Evolutionary conservation across 2,329 filamentous ascomycete species (phyloP).

Genomic region (Zymoseptoria brevis): DNA sequence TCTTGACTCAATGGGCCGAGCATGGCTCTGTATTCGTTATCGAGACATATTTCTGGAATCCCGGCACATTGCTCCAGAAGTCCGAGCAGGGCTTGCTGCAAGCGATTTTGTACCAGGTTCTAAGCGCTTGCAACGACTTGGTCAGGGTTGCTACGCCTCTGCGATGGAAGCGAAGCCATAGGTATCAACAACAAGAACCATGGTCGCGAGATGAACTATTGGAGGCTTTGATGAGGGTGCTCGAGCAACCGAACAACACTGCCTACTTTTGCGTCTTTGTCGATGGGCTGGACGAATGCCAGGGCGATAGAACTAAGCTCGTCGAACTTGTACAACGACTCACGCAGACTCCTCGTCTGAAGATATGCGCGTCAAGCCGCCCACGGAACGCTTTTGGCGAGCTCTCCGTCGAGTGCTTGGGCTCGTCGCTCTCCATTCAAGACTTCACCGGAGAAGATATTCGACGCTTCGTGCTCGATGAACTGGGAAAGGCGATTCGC

Average conservation of each 20-base stretch:
- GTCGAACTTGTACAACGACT: neutral
- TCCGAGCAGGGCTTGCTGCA: conserved; percentile 10
- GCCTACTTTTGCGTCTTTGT: conserved; percentile 15
- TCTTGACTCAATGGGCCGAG: neutral
- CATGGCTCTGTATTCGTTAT: neutral
- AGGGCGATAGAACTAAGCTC: conserved; percentile 5
- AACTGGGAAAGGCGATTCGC: neutral
- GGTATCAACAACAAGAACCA: neutral
- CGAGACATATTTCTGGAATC: conserved; percentile 11
- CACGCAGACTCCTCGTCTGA: neutral
- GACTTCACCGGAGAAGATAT: conserved; percentile 1
- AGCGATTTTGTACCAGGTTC: conserved; percentile 10
- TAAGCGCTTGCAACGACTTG: conserved; percentile 4
- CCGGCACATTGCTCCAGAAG: conserved; percentile 8
- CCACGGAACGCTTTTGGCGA: conserved; percentile 7
- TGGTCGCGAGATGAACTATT: conserved; percentile 1
- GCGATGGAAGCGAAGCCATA: neutral
- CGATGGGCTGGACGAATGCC: conserved; percentile 17
- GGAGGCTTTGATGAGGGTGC: neutral
- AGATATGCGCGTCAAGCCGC: conserved; percentile 7
- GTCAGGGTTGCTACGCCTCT: neutral
- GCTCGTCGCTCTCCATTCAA: neutral
- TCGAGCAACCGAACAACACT: neutral
- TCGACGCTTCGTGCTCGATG: neutral
- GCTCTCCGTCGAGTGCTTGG: neutral